phyloP scores from a whole-genome alignment of 306 rosid genomes.

The Hippophae gyantsensis region DNA sequence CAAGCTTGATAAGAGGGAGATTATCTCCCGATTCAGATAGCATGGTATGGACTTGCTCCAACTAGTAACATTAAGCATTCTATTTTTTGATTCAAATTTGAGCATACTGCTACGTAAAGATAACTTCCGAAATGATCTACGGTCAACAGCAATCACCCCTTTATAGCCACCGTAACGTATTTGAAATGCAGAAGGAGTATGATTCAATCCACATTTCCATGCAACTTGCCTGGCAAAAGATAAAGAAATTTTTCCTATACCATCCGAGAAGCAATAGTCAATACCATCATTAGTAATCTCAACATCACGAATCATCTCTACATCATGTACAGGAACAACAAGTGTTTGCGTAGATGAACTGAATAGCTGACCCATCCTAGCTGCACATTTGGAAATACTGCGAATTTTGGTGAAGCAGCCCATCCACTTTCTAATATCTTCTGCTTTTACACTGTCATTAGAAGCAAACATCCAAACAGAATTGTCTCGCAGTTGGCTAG shows the following conservation, averaged over 20 bases:
- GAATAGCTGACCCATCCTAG: constrained; percentile 97
- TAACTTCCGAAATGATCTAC: constrained; percentile 58
- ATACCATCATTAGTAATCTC: constrained; percentile 50
- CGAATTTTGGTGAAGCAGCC: constrained; percentile 78
- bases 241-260: constrained; percentile 78
- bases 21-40: constrained; percentile 86
- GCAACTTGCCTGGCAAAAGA: constrained; percentile 81
- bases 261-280: constrained; percentile 86
- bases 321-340: constrained; percentile 52
- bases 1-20: constrained; percentile 62
- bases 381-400: constrained; percentile 87
- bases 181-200: constrained; percentile 83
- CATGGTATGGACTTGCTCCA: constrained; percentile 81
- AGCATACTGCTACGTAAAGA: constrained; percentile 82
- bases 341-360: constrained; percentile 78
- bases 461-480: constrained; percentile 98
- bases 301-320: constrained; percentile 80
- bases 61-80: constrained; percentile 77
- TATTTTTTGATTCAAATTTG: constrained; percentile 69
- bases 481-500: constrained; percentile 84
- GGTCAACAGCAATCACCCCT: constrained; percentile 85
- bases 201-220: constrained; percentile 50
- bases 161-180: constrained; percentile 94
- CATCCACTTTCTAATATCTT: constrained; percentile 90
- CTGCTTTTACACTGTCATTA: constrained; percentile 63